Evolutionary conservation across 768 basidiomycete species (phyloP), one percentile per base, ranked within the genome.

Genomic region (Russula ochroleuca): DNA sequence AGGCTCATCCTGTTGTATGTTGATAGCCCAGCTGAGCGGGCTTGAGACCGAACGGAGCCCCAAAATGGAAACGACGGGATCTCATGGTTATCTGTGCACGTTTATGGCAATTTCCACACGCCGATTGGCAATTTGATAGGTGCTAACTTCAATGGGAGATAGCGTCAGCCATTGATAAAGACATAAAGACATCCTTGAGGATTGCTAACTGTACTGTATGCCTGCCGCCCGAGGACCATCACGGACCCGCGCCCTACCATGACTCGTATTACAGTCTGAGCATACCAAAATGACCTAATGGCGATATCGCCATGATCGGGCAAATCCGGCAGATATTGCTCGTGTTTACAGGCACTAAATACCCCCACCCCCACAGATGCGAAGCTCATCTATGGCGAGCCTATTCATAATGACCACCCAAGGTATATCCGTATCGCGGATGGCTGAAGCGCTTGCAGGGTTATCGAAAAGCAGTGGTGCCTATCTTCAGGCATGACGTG

Each of bases 401-500:
- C 81, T 62, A 78, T 79, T 65, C 73, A 78, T 66, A 74, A 74
- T 11, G 78, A 77, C n/a, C 35, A 35, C 35, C 75, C 25, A 71
- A 71, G 9, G 73, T 71, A 8, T 81, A 74, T 68, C 79, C 81
- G 43, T 76, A 81, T 41, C 71, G 72, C 31, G 75, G 75, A n/a
- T 82, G 81, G 80, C 76, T 77, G 4, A 73, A 76, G 66, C 72
- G 74, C 62, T 82, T 77, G 74, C 7, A 57, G 66, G 21, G 76
- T 78, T 38, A 75, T 83, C 64, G 78, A 79, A 70, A 74, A 82
- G 68, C 80, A 79, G 35, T 82, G 80, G 80, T 81, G 78, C 70
- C 81, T 70, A 75, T 76, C n/a, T 70, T 78, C 38, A 75, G n/a
- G 10, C 31, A n/a, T 57, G 28, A 31, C 56, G 43, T 21, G 43